Base-by-base conservation (phyloP, 2,329 filamentous ascomycete species). In the Teratosphaeria nubilosa region DNA sequence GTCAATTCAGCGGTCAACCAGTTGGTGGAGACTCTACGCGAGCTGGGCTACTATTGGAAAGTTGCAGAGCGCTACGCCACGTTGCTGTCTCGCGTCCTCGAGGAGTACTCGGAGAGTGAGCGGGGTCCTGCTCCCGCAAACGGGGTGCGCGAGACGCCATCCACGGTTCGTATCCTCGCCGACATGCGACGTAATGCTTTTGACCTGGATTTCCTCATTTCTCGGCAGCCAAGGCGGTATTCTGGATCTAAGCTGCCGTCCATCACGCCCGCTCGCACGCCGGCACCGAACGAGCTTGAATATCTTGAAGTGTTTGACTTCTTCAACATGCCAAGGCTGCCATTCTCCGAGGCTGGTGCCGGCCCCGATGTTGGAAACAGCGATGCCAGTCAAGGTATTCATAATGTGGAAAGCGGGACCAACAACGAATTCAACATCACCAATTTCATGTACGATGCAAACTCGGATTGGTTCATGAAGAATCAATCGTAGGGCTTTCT, bases 271-370 rank as follows among this genome's bases (percentile, higher is more conserved):
- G 76, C 57, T 62, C 56, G 71, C 59, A 69, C 60, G 53, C 88
- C 89, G 0, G 87, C 85, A 10, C 82, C 87, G 1, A 90, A 94
- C 64, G 90, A 95, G 68, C 77, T 96, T 3, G 91, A 95, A 70
- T 95, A 95, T 69, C 77, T 96, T 2, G 91, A 96, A 66, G 88
- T 96, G 0, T 96, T 96, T 70, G 90, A 94, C 66, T 96, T 95
- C 70, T 96, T 96, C 78, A 96, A 96, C 69, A 85, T 95, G 58
- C 91, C 91, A 0, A 79, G 90, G 20, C 76, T 96, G 25, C 81
- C 82, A 0, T 73, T 55, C 13, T 31, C 62, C 16, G 59, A 62
- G n/a, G 55, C 45, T n/a, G 52, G 30, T 14, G 54, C n/a, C 3
- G 55, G 53, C 16, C 53, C 53, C 14, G 56, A 55, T 24, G 51